phyloP scores from a whole-genome alignment of 2,329 filamentous ascomycete genomes.

The Ascochyta koolunga region DNA sequence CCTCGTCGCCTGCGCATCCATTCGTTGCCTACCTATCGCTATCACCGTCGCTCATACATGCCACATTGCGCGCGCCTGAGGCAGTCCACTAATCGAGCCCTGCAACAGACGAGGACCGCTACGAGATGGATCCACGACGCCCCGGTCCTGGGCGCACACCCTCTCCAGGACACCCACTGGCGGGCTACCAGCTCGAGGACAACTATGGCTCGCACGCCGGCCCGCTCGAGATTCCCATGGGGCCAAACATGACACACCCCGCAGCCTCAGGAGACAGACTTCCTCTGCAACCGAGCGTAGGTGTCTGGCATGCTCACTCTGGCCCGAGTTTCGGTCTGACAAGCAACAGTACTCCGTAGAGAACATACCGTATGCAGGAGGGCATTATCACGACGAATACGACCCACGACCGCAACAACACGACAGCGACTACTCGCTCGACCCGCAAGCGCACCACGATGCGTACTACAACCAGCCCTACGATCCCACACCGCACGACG shows the following conservation, averaged over 20 bases:
- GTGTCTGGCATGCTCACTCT: slow-evolving; percentile 42
- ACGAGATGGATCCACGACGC: slow-evolving; percentile 60
- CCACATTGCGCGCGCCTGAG: slow-evolving; percentile 21
- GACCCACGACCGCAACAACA: slow-evolving; percentile 57
- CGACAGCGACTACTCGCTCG: slow-evolving; percentile 72
- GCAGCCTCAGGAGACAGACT: slow-evolving; percentile 75
- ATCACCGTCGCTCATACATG: slow-evolving; percentile 6
- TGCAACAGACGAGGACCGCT: slow-evolving; percentile 34
- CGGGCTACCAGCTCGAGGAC: slow-evolving; percentile 84
- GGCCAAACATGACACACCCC: slow-evolving; percentile 54
- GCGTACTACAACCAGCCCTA: slow-evolving; percentile 86
- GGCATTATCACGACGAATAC: slow-evolving; percentile 62
- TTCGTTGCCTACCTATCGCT: slow-evolving; percentile 10
- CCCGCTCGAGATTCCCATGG: slow-evolving; percentile 73
- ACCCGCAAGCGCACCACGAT: slow-evolving; percentile 86
- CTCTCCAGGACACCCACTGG: slow-evolving; percentile 76
- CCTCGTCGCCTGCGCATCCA: slow-evolving; percentile 17
- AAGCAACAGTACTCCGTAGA: slow-evolving; percentile 69
- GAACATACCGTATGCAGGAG: slow-evolving; percentile 70
- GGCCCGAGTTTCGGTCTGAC: slow-evolving; percentile 13
- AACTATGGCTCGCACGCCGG: slow-evolving; percentile 63
- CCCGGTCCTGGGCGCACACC: slow-evolving; percentile 60
- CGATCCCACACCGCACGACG: slow-evolving; percentile 68
- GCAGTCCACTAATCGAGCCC: slow-evolving; percentile 25
- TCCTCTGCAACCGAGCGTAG: slow-evolving; percentile 81